Conservation (phyloP, 768 basidiomycete genomes). For the Lactarius indigo region DNA sequence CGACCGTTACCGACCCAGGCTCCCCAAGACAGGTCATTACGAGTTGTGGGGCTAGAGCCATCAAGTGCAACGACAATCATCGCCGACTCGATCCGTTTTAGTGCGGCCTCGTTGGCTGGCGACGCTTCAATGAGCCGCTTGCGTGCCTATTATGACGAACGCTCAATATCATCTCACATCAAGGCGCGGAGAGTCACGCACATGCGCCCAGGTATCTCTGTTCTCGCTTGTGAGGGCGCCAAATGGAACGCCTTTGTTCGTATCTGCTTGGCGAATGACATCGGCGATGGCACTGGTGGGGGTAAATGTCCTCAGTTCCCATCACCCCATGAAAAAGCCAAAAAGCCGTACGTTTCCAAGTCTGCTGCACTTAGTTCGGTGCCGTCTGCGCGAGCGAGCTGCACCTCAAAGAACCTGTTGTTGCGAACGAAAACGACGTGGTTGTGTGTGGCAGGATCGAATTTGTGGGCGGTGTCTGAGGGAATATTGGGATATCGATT, state of each 20-base stretch:
- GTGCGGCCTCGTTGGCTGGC: conserved; percentile 56
- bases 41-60: conserved; percentile 71
- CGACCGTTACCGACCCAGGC: conserved; percentile 89
- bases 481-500: conserved; percentile 81
- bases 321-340: not conserved
- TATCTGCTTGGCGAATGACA: conserved; percentile 62
- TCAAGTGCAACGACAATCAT: conserved; percentile 88
- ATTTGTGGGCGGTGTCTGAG: conserved; percentile 80
- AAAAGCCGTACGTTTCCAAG: conserved; percentile 56
- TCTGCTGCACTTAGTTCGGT: conserved; percentile 73
- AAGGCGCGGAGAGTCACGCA: conserved; percentile 33
- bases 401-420: conserved; percentile 85
- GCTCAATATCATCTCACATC: conserved; percentile 2
- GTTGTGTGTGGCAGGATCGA: conserved; percentile 68
- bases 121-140: conserved; percentile 61
- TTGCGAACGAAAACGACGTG: conserved; percentile 90
- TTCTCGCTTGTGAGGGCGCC: conserved; percentile 89
- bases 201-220: conserved; percentile 86
- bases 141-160: conserved; percentile 41
- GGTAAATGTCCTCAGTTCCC: conserved; percentile 35
- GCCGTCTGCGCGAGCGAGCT: conserved; percentile 60
- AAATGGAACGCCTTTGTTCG: conserved; percentile 42
- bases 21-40: conserved; percentile 77
- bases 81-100: conserved; percentile 83
- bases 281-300: conserved; percentile 42